Evolutionary conservation across 2,329 filamentous ascomycete species (phyloP).

Genomic region (Trichoderma breve): DNA sequence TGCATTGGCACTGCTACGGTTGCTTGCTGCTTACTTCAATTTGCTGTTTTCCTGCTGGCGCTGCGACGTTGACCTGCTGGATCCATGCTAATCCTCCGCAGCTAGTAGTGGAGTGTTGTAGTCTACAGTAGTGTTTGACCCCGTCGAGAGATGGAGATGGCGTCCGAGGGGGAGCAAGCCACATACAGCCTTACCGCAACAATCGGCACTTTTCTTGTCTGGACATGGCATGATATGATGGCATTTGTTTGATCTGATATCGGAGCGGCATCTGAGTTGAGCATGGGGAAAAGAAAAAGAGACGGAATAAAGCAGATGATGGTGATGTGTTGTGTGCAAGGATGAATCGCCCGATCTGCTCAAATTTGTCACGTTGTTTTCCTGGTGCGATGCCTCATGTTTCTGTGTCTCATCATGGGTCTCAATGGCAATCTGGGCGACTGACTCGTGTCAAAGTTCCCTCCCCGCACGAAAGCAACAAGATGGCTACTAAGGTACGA

Average conservation of each 20-base stretch:
- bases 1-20: neutral
- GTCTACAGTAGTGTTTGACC: neutral
- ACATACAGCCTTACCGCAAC: neutral
- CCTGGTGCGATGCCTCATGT: neutral
- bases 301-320: neutral
- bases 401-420: neutral
- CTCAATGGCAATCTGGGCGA: neutral
- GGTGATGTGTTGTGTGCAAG: neutral
- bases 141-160: neutral
- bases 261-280: neutral
- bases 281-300: neutral
- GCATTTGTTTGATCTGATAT: neutral
- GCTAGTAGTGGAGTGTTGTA: neutral
- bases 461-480: neutral
- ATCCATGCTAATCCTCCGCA: neutral
- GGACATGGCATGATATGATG: neutral
- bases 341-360: neutral
- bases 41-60: neutral
- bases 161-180: neutral
- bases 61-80: neutral
- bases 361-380: neutral
- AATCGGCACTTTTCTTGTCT: neutral
- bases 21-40: neutral
- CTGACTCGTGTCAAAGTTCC: neutral
- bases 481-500: neutral